phyloP scores from a whole-genome alignment of 192 early-diverging fungal genomes.

The Ambispora gerdemannii region DNA sequence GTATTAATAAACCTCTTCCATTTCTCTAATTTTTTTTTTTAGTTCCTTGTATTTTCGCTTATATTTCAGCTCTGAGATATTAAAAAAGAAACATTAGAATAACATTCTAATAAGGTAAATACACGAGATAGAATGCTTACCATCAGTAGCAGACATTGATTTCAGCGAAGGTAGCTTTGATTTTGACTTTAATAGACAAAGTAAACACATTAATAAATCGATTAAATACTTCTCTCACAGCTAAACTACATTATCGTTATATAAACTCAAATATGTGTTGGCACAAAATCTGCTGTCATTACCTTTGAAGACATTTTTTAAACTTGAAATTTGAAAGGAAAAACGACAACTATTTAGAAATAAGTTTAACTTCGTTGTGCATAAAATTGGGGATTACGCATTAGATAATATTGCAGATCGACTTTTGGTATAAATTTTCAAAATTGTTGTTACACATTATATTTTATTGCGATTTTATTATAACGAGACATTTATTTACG shows the following conservation, averaged over 20 bases:
- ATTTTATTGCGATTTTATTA: no score
- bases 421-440: no score
- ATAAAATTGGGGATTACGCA: no score
- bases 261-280: not conserved
- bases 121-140: not conserved
- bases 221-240: not conserved
- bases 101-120: not conserved
- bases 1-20: conserved; percentile 37
- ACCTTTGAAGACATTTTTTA: conserved; percentile 32
- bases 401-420: no score
- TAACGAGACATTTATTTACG: no score
- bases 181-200: conserved; percentile 12
- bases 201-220: not conserved
- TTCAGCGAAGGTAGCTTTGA: conserved; percentile 12
- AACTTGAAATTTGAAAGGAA: no score
- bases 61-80: conserved; percentile 20
- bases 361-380: no score
- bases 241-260: not conserved
- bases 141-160: conserved; percentile 16
- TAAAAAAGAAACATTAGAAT: not conserved
- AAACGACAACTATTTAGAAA: no score
- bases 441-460: no score
- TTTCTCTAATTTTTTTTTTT: conserved; percentile 39
- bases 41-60: conserved; percentile 42
- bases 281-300: not conserved